A percentile compares a stretch with the other conserved stretches of the same genome.
phyloP scores from a whole-genome alignment of 2,329 filamentous ascomycete species.

The Metarhizium rileyi region DNA sequence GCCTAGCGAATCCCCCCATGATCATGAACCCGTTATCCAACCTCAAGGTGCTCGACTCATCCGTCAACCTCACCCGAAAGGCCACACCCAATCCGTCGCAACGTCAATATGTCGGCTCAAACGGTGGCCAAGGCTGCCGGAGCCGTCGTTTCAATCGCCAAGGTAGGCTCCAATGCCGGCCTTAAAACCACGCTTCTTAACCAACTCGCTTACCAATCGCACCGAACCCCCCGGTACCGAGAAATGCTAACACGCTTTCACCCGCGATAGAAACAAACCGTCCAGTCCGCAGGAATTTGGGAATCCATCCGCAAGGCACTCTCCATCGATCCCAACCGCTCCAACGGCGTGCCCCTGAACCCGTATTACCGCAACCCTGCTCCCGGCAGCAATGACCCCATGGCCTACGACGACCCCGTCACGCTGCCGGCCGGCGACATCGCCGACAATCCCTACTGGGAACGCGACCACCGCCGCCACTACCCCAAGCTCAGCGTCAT shows the following conservation, averaged over 20 bases:
- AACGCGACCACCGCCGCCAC: conserved; percentile 74
- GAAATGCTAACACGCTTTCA: neutral
- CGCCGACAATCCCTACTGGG: conserved; percentile 54
- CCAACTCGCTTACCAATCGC: neutral
- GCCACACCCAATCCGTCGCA: conserved; percentile 7
- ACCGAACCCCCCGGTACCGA: neutral
- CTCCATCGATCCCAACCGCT: conserved; percentile 78
- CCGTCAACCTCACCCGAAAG: conserved; percentile 10
- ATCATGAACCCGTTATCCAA: conserved; percentile 8
- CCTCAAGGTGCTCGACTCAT: conserved; percentile 4
- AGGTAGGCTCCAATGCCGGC: conserved; percentile 32
- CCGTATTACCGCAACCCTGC: conserved; percentile 82
- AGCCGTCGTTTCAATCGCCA: conserved; percentile 45
- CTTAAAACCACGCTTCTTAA: neutral
- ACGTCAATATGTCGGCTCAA: conserved; percentile 50
- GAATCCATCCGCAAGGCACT: conserved; percentile 69
- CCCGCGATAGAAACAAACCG: conserved; percentile 74
- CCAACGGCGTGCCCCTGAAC: conserved; percentile 87
- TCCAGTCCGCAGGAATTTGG: conserved; percentile 85
- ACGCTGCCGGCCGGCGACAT: conserved; percentile 49
- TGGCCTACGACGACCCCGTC: conserved; percentile 30
- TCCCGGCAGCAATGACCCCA: conserved; percentile 30
- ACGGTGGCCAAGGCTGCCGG: conserved; percentile 45
- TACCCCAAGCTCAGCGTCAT: conserved; percentile 77
- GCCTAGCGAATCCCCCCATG: conserved; percentile 3